Evolutionary conservation across 805 yeast genomes (phyloP).

Genomic region (Yamadazyma phyllophila): DNA sequence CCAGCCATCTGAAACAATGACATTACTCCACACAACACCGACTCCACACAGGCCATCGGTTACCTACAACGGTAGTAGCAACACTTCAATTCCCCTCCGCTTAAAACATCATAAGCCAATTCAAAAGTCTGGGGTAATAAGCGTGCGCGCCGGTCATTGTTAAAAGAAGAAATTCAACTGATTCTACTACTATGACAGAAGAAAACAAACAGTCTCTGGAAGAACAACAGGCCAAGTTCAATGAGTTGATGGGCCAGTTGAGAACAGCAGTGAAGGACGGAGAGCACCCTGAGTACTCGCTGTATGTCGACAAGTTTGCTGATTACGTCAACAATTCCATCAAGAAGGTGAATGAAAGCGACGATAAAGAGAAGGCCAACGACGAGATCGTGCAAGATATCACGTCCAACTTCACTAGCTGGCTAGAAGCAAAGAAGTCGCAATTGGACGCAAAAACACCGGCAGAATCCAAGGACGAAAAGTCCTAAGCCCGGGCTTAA

Average conservation of each 20-base stretch:
- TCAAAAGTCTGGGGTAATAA: no score
- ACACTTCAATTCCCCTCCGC: no score
- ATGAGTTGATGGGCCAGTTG: slow-evolving; percentile 7
- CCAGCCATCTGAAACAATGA: no score
- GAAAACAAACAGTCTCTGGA: not conserved
- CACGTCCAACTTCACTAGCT: slow-evolving; percentile 22
- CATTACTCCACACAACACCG: no score
- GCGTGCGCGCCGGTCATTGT: no score
- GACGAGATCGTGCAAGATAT: slow-evolving; percentile 36
- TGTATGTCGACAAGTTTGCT: slow-evolving; percentile 26
- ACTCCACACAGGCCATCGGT: no score
- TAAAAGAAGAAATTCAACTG: no score
- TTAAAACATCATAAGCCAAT: no score
- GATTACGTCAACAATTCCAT: slow-evolving; percentile 25
- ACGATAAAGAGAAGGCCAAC: slow-evolving; percentile 33
- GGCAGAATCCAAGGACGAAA: no score
- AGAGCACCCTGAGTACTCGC: slow-evolving; percentile 25
- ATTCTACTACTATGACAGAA: slow-evolving; percentile 4
- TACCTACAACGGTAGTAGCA: no score
- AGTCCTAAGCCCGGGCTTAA: no score
- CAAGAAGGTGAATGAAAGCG: slow-evolving; percentile 28
- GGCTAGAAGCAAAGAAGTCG: slow-evolving; percentile 22
- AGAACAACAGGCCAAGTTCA: not conserved
- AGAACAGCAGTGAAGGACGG: slow-evolving; percentile 25
- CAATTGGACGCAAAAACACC: slow-evolving; percentile 8